Evolutionary conservation across 1,139 yeast species (phyloP).

Genomic region (Lodderomyces jiufengensis): DNA sequence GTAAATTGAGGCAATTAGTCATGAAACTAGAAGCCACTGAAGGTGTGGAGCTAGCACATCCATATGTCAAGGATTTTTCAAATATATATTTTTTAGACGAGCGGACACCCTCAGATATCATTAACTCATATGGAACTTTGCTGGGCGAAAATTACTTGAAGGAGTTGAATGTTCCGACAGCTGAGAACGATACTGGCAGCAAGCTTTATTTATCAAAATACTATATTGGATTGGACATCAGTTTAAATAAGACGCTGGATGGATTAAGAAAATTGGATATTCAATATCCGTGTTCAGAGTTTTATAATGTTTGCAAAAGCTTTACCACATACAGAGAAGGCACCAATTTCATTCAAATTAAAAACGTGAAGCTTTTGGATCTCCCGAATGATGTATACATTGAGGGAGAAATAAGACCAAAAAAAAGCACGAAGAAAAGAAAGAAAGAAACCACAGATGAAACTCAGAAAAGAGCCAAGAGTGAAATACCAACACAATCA

Average conservation of each 20-base stretch:
- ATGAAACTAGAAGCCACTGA: constrained; percentile 73
- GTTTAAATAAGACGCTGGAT: no score
- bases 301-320: constrained; percentile 71
- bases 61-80: constrained; percentile 56
- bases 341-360: constrained; percentile 59
- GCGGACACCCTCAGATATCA: constrained; percentile 47
- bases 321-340: constrained; percentile 66
- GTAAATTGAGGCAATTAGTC: constrained; percentile 76
- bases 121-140: constrained; percentile 52
- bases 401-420: constrained; percentile 75
- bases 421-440: constrained; percentile 40
- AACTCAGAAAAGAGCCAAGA: constrained; percentile 66
- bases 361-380: constrained; percentile 76
- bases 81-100: constrained; percentile 44
- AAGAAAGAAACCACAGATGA: constrained; percentile 11
- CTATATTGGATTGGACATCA: constrained; percentile 43
- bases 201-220: constrained; percentile 71
- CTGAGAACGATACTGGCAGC: constrained; percentile 39
- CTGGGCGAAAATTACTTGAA: constrained; percentile 45
- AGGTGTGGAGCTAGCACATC: constrained; percentile 83
- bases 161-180: constrained; percentile 1
- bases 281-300: constrained; percentile 89
- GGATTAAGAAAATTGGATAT: constrained; percentile 73
- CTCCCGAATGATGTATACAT: constrained; percentile 81
- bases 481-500: no score